Evolutionary conservation across 768 basidiomycete genomes (phyloP).

Genomic region (Hydnomerulius pinastri): DNA sequence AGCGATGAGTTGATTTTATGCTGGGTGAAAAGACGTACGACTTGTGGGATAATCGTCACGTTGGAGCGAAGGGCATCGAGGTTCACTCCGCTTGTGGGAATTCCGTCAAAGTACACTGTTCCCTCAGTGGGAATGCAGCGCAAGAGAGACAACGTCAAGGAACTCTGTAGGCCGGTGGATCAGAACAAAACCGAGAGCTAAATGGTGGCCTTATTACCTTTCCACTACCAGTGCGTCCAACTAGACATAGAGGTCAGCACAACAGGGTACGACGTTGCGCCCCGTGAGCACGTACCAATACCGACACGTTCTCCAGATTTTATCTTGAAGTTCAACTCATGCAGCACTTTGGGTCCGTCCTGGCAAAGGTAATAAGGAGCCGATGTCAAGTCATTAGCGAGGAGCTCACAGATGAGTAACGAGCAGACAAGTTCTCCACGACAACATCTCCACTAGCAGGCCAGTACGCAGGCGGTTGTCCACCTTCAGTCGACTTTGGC

Average conservation of each 20-base stretch:
- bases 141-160: slow-evolving; percentile 54
- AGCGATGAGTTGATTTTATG: slow-evolving; percentile 3
- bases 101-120: slow-evolving; percentile 51
- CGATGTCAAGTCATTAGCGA: not conserved
- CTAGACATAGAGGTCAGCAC: too few species aligned
- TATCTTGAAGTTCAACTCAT: slow-evolving; percentile 51
- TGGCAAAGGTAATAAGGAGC: slow-evolving; percentile 20
- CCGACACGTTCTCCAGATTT: slow-evolving; percentile 60
- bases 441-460: slow-evolving; percentile 55
- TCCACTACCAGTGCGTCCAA: slow-evolving; percentile 63
- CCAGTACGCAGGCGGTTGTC: slow-evolving; percentile 63
- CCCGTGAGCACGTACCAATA: slow-evolving; percentile 44
- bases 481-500: slow-evolving; percentile 38
- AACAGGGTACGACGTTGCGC: too few species aligned
- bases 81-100: slow-evolving; percentile 48
- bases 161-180: slow-evolving; percentile 34
- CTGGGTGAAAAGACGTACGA: slow-evolving; percentile 34
- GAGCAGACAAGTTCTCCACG: slow-evolving; percentile 53
- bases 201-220: slow-evolving; percentile 32
- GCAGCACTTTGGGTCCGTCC: slow-evolving; percentile 57
- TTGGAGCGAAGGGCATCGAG: slow-evolving; percentile 51
- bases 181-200: slow-evolving; percentile 1
- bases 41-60: slow-evolving; percentile 63
- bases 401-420: slow-evolving; percentile 41
- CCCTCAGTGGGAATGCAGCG: slow-evolving; percentile 57